Conservation (phyloP, 148 eudicot species). For the Euryodendron excelsum region DNA sequence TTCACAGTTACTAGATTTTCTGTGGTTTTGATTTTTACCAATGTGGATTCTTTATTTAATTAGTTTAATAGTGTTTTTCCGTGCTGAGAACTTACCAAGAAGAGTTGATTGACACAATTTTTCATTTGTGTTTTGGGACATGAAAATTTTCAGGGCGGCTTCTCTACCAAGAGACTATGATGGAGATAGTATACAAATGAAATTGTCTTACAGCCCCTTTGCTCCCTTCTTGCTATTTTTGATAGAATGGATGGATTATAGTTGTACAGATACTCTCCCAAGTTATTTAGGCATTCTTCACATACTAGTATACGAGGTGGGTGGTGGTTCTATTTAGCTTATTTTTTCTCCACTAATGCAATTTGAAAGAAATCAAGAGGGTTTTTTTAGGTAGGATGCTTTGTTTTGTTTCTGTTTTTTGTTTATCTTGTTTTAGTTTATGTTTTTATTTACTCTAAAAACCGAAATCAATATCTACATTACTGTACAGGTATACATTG, state of each 20-base stretch:
- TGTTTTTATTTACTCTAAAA: too few relatives aligned
- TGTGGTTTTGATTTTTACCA: too few relatives aligned
- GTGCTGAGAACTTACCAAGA: too few relatives aligned
- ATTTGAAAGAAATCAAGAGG: background rate
- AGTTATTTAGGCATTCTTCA: too few relatives aligned
- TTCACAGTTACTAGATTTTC: too few relatives aligned
- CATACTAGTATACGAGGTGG: slow-evolving; percentile 68
- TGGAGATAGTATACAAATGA: slow-evolving; percentile 78
- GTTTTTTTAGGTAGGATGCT: background rate
- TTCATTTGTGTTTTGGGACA: too few relatives aligned
- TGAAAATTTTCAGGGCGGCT: slow-evolving; percentile 83
- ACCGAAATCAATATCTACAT: too few relatives aligned
- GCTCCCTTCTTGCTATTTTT: slow-evolving; percentile 81
- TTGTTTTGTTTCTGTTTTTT: background rate
- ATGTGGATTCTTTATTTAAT: too few relatives aligned
- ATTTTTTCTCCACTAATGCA: background rate
- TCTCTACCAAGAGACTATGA: slow-evolving; percentile 60
- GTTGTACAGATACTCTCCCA: too few relatives aligned
- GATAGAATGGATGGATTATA: too few relatives aligned
- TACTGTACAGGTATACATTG: slow-evolving; percentile 54
- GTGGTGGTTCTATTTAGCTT: background rate
- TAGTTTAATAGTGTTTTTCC: too few relatives aligned
- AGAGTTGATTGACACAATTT: too few relatives aligned
- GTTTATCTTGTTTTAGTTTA: background rate
- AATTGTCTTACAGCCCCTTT: slow-evolving; percentile 68